Base-by-base conservation (phyloP, 352 stramenopile species). In the Phytophthora quininea region DNA sequence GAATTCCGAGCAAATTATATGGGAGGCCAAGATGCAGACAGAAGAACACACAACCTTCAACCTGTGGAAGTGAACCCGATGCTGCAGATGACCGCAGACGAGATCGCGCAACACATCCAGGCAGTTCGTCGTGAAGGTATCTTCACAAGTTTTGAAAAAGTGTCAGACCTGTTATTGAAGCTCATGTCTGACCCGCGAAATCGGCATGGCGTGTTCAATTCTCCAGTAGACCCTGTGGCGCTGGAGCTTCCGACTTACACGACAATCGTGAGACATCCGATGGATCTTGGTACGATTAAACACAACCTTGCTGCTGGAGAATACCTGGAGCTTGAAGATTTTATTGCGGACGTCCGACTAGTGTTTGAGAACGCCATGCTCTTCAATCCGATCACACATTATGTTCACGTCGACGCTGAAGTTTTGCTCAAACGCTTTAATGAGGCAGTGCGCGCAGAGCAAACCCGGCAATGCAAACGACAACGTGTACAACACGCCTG, bases 271-370 rank as follows among this genome's bases (percentile, higher is more conserved):
- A 49, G 87, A 78, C 71, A 84, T 40, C 92, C 93, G 4, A 98
- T 98, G 91, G 96, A 98, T 67, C 67, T 98, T 3, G 85, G 86
- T 3, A 98, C 94, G 0, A 76, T 98, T 24, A 91, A 89, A 30
- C 69, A 77, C 10, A 90, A 92, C 45, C 76, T 98, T 1, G 77
- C 89, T n/a, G 67, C 76, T 54, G 91, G 85, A 4, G 46, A 77
- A 15, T 98, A 98, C 71, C 76, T 96, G 35, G 84, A 88, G 24
- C 79, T 98, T 4, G 72, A 94, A 19, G 89, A 88, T 57, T 95
- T 97, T 59, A 69, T 76, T 15, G 67, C 66, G 4, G 89, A 98
- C 66, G 83, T 97, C 32, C 80, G 84, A 8, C 73, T 97, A 29
- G 89, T 97, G 55, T 97, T 97, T 77, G 67, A 90, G n/a, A 97